Evolutionary conservation across 176 grass and related monocot species (phyloP), one percentile per base, ranked within the genome.

Genomic region (Tuctoria greenei): DNA sequence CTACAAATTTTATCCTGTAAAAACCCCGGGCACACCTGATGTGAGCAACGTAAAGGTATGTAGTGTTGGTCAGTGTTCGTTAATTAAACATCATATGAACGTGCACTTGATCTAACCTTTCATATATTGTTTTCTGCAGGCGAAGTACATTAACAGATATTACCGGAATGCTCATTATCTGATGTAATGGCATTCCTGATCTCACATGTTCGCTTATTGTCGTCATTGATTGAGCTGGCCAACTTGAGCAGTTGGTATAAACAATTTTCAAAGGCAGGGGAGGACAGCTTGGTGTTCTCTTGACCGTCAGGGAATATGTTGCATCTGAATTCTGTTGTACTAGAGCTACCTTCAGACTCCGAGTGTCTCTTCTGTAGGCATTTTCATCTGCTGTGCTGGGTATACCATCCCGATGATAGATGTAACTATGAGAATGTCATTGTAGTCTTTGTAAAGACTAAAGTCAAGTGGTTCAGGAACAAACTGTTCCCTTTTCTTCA

Each of bases 1-100:
- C 45, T 97, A 98, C 62, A 98, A 98, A 62, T 93, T 98, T 52
- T 98, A 98, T 46, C 95, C 95, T 21, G 79, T 92, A 37, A 74
- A 86, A 61, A 89, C 86, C 54, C 18, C 78, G 0, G 88, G 92
- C 20, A 90, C 86, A 65, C 95, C 95, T 73, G 91, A 98, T 57
- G 88, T 92, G 20, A 86, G 55, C 76, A 56, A 71, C 31, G 91
- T 93, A 65, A 91, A 98, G 88, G 94, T 97, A 87, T 51, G 43
- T 10, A 16, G 21, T 61, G 28, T 41, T 74, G 39, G 25, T 57
- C 0, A 16, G 28, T 69, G 20, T 27, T 18, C 49, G 21, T 50
- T 27, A 38, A n/a, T 45, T 34, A 54, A 46, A 58, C 10, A 43
- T 15, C 10, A 36, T 74, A 58, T 7, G 27, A 42, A 15, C 10